Percentiles rank a stretch among this genome's conserved stretches.
phyloP scores from a whole-genome alignment of 768 basidiomycete species.

The Boletus edulis region DNA sequence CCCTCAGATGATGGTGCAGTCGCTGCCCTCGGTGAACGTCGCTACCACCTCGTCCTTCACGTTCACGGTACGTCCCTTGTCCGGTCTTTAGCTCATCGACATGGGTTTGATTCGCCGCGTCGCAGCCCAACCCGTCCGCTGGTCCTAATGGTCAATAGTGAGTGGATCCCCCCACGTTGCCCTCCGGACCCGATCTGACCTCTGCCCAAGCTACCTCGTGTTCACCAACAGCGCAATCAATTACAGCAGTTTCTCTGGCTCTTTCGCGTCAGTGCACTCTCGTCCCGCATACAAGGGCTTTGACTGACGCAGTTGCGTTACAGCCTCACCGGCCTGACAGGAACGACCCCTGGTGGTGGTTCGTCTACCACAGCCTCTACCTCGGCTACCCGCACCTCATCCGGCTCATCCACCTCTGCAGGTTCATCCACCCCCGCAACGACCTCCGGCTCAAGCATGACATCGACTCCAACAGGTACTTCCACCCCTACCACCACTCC shows the following conservation, averaged over 20 bases:
- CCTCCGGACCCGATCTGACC: constrained; percentile 1
- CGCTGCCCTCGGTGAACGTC: constrained; percentile 55
- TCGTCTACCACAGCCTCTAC: constrained; percentile 14
- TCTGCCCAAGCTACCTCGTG: constrained; percentile 52
- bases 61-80: constrained; percentile 49
- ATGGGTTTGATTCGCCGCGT: not conserved
- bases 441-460: not conserved
- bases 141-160: constrained; percentile 61
- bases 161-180: constrained; percentile 17
- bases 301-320: constrained; percentile 2
- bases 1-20: constrained; percentile 50
- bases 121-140: constrained; percentile 52
- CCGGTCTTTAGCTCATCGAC: not conserved
- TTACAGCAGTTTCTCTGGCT: constrained; percentile 47
- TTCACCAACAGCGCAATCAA: constrained; percentile 42
- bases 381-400: constrained; percentile 7
- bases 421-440: constrained; percentile 11
- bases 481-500: not conserved
- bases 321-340: constrained; percentile 60
- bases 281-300: not conserved
- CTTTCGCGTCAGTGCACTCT: constrained; percentile 47
- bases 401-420: constrained; percentile 13
- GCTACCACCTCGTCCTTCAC: constrained; percentile 42
- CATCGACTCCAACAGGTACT: constrained; percentile 16
- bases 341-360: constrained; percentile 36